phyloP scores from a whole-genome alignment of 495 filamentous ascomycete species.

The Bombardia bombarda region DNA sequence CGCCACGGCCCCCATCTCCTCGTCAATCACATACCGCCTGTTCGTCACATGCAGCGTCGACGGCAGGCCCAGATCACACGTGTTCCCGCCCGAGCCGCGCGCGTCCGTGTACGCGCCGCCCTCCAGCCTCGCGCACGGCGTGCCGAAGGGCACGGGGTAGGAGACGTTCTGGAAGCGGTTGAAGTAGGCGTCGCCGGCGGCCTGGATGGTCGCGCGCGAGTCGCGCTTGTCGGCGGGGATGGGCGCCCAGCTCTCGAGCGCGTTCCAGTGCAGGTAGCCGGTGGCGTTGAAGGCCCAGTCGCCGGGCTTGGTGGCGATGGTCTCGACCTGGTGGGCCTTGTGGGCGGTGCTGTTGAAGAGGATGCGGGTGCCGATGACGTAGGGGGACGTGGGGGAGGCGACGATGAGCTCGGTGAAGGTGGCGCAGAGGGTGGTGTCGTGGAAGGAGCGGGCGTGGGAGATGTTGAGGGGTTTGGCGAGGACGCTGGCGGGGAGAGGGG shows the following conservation, averaged over 20 bases:
- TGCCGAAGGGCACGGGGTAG: constrained; percentile 39
- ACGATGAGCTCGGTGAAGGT: constrained; percentile 42
- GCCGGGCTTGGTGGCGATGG: constrained; percentile 33
- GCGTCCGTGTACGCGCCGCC: constrained; percentile 33
- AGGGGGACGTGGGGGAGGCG: constrained; percentile 30
- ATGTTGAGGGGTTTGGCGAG: constrained; percentile 33
- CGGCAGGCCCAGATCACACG: constrained; percentile 29
- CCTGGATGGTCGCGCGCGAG: constrained; percentile 33
- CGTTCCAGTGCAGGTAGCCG: constrained; percentile 30
- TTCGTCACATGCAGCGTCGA: constrained; percentile 29
- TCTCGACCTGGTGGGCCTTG: constrained; percentile 27
- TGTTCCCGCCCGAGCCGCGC: constrained; percentile 19
- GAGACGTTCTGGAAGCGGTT: constrained; percentile 34
- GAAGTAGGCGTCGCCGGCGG: constrained; percentile 40
- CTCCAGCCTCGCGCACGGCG: constrained; percentile 37
- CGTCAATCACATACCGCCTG: constrained; percentile 43
- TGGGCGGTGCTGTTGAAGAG: constrained; percentile 21
- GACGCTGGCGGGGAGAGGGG: constrained; percentile 27
- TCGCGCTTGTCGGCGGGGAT: constrained; percentile 32
- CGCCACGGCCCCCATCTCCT: constrained; percentile 36
- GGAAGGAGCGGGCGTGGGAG: constrained; percentile 35
- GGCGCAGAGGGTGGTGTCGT: constrained; percentile 37
- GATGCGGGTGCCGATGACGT: constrained; percentile 41
- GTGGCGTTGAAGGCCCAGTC: constrained; percentile 42
- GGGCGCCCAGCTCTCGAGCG: constrained; percentile 31